Percentiles rank a stretch among this genome's conserved stretches.
Conservation (phyloP, 164 flowering plant species). For the Sextonia rubra region DNA sequence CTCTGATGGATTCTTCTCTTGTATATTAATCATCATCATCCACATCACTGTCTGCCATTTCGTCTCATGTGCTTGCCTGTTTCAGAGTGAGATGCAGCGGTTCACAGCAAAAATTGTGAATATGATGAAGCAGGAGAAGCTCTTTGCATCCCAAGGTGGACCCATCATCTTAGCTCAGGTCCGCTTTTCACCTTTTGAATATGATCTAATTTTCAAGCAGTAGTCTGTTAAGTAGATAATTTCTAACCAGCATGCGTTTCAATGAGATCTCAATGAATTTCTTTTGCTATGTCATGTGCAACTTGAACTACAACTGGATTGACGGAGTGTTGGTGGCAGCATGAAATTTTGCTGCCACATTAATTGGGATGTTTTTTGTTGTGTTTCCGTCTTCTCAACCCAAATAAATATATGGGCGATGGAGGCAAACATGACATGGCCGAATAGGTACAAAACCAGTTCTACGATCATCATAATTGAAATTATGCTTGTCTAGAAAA, state of each 20-base stretch:
- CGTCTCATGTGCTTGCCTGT: slow-evolving; percentile 2
- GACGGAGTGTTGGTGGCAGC: not conserved
- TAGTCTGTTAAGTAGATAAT: not conserved
- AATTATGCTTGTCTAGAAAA: not conserved
- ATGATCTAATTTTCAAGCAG: not conserved
- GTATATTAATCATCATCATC: not conserved
- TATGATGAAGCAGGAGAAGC: slow-evolving; percentile 81
- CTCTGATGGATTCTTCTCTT: not conserved
- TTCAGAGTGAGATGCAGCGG: slow-evolving; percentile 83
- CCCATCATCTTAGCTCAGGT: slow-evolving; percentile 99
- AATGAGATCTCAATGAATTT: not conserved
- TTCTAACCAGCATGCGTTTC: not conserved
- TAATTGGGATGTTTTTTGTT: not conserved
- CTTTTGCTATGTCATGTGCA: not conserved
- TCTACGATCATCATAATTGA: not conserved
- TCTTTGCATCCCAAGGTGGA: slow-evolving; percentile 98
- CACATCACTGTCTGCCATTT: not conserved
- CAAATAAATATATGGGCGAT: not conserved
- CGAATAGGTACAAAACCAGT: not conserved
- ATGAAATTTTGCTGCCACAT: not conserved
- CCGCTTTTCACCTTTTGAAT: slow-evolving; percentile 1
- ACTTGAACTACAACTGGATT: not conserved
- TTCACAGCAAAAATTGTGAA: slow-evolving; percentile 85
- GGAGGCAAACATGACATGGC: not conserved
- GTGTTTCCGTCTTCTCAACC: too few species aligned